Evolutionary conservation across 495 filamentous ascomycete species (phyloP).

Genomic region (Xylaria castorea): DNA sequence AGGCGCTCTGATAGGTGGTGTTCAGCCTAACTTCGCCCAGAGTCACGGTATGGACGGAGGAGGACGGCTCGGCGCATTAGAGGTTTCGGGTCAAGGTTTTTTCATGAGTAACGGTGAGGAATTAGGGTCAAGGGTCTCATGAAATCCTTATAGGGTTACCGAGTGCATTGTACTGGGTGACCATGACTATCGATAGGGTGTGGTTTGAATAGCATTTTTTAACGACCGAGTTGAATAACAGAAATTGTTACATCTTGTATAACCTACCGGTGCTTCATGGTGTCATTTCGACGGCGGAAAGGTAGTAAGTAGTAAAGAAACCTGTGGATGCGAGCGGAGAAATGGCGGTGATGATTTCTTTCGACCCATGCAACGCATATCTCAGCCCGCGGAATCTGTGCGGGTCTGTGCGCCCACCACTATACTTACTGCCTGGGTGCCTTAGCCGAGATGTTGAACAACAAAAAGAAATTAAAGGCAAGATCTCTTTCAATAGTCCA

Average conservation of each 20-base stretch:
- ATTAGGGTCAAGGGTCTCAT: neutral
- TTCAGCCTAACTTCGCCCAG: constrained; percentile 37
- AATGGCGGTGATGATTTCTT: constrained; percentile 21
- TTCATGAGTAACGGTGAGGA: constrained; percentile 1
- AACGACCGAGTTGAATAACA: neutral
- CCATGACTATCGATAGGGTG: constrained; percentile 1
- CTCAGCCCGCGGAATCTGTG: neutral
- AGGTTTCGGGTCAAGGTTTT: constrained; percentile 13
- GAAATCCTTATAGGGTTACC: neutral
- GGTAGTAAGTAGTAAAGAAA: neutral
- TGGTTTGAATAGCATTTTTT: neutral
- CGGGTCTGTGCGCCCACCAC: constrained; percentile 14
- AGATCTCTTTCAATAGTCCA: neutral
- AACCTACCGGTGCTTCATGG: neutral
- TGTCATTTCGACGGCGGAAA: neutral
- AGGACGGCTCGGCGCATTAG: constrained; percentile 39
- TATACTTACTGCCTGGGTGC: neutral
- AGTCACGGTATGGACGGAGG: constrained; percentile 28
- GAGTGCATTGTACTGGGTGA: constrained; percentile 3
- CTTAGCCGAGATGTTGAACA: no score
- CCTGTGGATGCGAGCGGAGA: neutral
- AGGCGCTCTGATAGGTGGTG: constrained; percentile 28
- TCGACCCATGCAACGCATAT: neutral
- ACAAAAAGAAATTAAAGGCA: neutral
- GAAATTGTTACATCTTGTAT: constrained; percentile 13